A percentile compares a stretch with the other conserved stretches of the same genome.
These are phyloP conservation scores for Penicillium sp. DNA, from an alignment of 2,329 filamentous ascomycete genomes.

Conservation along the genomic window DNA sequence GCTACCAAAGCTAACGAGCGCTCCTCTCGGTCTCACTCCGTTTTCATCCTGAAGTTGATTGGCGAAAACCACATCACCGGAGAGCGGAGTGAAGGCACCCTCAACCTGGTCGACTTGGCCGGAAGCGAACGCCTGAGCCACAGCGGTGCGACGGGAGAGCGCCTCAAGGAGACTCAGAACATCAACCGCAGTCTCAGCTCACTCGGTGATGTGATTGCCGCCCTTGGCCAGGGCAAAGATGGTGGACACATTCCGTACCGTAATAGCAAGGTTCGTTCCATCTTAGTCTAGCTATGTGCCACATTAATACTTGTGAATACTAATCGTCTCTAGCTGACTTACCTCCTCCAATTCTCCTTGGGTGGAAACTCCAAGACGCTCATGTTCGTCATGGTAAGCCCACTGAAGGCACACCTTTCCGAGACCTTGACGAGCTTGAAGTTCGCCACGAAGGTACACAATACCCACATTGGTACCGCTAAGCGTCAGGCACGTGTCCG, in stretches of 20 bases:
- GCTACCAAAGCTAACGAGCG: constrained; percentile 97
- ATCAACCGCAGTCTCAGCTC: constrained; percentile 96
- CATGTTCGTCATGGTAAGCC: constrained; percentile 99
- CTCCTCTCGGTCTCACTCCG: constrained; percentile 90
- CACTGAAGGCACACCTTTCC: constrained; percentile 83
- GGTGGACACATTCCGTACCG: constrained; percentile 85
- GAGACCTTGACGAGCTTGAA: constrained; percentile 94
- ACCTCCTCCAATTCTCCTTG: constrained; percentile 89
- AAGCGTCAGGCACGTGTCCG: constrained; percentile 52
- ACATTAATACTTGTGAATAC: constrained; percentile 8
- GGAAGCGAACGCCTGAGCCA: constrained; percentile 90
- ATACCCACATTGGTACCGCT: constrained; percentile 89
- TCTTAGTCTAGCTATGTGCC: not conserved
- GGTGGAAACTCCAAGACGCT: constrained; percentile 96
- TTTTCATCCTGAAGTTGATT: constrained; percentile 80
- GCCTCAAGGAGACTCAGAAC: constrained; percentile 91
- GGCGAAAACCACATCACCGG: constrained; percentile 73
- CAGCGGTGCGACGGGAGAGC: constrained; percentile 81
- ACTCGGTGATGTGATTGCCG: constrained; percentile 90
- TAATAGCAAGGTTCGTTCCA: constrained; percentile 77
- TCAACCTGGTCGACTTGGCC: constrained; percentile 94
- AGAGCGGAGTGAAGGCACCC: constrained; percentile 85
- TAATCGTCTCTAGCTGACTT: constrained; percentile 67
- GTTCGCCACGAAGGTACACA: constrained; percentile 89
- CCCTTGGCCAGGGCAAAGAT: constrained; percentile 79